Evolutionary conservation across 1,284 basidiomycete species (phyloP).

Genomic region (Boletus austroedulis): DNA sequence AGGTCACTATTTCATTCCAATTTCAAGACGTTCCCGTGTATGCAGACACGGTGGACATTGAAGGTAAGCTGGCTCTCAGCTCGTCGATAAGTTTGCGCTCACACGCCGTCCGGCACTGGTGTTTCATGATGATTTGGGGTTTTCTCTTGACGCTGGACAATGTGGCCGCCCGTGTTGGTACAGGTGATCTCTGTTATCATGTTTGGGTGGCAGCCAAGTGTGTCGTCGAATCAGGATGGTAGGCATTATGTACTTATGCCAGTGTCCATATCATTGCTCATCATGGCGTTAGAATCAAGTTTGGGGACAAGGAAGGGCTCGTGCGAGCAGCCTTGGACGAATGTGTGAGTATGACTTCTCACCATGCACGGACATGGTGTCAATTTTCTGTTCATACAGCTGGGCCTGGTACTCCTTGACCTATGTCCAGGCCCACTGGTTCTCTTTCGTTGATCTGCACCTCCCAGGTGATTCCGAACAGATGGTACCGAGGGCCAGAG

Average conservation of each 20-base stretch:
- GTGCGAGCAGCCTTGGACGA: constrained; percentile 24
- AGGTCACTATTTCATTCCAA: constrained; percentile 31
- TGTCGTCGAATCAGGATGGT: constrained; percentile 37
- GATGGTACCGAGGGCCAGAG: constrained; percentile 44
- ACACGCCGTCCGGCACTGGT: constrained; percentile 35
- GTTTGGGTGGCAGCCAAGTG: constrained; percentile 44
- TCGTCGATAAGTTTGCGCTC: not conserved
- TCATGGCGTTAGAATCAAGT: constrained; percentile 11
- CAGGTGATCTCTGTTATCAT: constrained; percentile 39
- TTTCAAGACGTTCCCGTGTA: constrained; percentile 32
- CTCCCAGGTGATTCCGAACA: constrained; percentile 32
- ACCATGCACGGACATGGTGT: not conserved
- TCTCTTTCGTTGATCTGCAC: constrained; percentile 51
- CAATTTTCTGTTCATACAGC: constrained; percentile 47
- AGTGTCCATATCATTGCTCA: not conserved
- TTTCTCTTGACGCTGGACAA: constrained; percentile 38
- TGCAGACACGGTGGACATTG: constrained; percentile 37
- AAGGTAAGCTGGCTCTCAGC: constrained; percentile 32
- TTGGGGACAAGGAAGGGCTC: constrained; percentile 14
- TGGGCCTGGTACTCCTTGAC: constrained; percentile 45
- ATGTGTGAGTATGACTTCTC: constrained; percentile 21
- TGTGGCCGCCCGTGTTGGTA: constrained; percentile 25
- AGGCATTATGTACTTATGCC: constrained; percentile 4
- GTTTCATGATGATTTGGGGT: constrained; percentile 40
- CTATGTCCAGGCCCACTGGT: constrained; percentile 46